Evolutionary conservation across 129 eudicot species (phyloP).

Genomic region (Lactuca saligna): DNA sequence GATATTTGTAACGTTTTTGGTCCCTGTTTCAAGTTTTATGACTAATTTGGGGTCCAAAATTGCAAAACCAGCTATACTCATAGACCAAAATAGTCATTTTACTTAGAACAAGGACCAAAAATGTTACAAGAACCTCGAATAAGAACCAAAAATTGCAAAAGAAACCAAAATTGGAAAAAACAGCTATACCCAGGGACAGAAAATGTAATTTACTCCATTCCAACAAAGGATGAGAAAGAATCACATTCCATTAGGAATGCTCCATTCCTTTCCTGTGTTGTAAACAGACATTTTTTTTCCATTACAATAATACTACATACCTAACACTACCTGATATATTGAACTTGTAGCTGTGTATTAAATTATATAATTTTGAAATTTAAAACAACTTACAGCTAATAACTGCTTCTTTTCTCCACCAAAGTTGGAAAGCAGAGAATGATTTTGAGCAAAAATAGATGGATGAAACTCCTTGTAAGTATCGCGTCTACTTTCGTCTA

Average conservation of each 20-base stretch:
- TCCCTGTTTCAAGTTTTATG: background rate
- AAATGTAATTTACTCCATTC: too few species aligned
- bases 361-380: background rate
- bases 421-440: conserved; percentile 46
- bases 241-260: too few species aligned
- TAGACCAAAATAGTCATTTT: too few species aligned
- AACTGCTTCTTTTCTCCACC: conserved; percentile 66
- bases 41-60: background rate
- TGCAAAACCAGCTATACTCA: too few species aligned
- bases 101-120: too few species aligned
- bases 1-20: background rate
- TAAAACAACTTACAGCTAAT: conserved; percentile 51
- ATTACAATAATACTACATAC: too few species aligned
- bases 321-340: background rate
- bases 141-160: background rate
- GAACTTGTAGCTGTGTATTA: background rate
- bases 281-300: too few species aligned
- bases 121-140: too few species aligned
- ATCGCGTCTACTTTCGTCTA: conserved; percentile 82
- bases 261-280: too few species aligned
- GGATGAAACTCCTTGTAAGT: conserved; percentile 68
- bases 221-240: too few species aligned
- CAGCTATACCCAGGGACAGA: background rate
- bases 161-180: background rate
- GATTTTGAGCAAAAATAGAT: conserved; percentile 30